These are phyloP conservation scores for Parietaria judaica DNA, from an alignment of 306 rosid genomes.

Conservation along the genomic window DNA sequence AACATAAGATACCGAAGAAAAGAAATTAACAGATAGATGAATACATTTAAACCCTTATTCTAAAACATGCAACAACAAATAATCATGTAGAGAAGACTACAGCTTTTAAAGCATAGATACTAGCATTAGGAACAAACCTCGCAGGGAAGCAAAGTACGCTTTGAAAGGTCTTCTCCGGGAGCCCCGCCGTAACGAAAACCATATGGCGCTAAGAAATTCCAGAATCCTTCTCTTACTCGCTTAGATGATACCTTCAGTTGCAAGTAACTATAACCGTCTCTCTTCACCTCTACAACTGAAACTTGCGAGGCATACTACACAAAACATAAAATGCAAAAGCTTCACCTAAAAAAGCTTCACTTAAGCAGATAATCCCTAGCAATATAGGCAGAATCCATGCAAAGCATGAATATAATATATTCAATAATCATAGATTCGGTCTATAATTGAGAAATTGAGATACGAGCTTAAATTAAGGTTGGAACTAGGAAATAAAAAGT, in stretches of 20 bases:
- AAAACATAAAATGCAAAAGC: slow-evolving; percentile 1
- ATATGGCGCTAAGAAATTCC: slow-evolving; percentile 68
- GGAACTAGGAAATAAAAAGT: too few species aligned
- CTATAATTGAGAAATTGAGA: too few species aligned
- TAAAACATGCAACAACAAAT: not conserved
- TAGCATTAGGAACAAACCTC: slow-evolving; percentile 58
- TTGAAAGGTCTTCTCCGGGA: slow-evolving; percentile 19
- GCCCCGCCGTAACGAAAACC: slow-evolving; percentile 60
- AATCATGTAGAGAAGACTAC: not conserved
- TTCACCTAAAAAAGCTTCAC: too few species aligned
- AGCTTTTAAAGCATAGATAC: slow-evolving; percentile 10
- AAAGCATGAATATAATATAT: too few species aligned
- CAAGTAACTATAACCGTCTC: slow-evolving; percentile 62
- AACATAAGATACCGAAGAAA: not conserved
- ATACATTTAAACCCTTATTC: not conserved
- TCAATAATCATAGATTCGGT: too few species aligned
- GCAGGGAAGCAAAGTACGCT: slow-evolving; percentile 78
- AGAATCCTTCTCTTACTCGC: slow-evolving; percentile 32
- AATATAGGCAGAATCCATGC: not conserved
- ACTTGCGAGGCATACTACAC: slow-evolving; percentile 60
- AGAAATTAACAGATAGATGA: not conserved
- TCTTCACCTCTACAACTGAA: slow-evolving; percentile 54
- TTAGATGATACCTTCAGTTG: slow-evolving; percentile 46
- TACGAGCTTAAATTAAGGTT: too few species aligned
- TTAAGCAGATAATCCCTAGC: not conserved